Evolutionary conservation across 139 green algal species (phyloP).

Genomic region (Pleodorina starrii): DNA sequence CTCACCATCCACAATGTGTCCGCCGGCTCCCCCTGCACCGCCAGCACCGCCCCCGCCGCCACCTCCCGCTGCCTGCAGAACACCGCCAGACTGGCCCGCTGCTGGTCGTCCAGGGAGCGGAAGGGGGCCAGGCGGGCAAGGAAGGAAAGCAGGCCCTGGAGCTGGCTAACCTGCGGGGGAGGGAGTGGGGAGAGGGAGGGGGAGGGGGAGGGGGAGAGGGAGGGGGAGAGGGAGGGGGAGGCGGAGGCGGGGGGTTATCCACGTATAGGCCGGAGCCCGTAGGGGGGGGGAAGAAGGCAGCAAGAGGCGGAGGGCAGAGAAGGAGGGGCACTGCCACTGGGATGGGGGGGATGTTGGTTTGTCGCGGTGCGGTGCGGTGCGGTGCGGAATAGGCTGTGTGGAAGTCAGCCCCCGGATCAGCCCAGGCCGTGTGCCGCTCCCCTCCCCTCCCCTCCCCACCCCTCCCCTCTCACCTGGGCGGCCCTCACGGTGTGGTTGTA

Average conservation of each 20-base stretch:
- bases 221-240: background rate
- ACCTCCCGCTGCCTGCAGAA: slow-evolving; percentile 35
- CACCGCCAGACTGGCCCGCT: slow-evolving; percentile 29
- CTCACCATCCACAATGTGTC: slow-evolving; percentile 42
- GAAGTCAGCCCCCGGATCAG: too few relatives aligned
- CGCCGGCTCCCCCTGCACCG: slow-evolving; percentile 19
- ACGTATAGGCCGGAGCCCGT: too few relatives aligned
- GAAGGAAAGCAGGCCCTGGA: slow-evolving; percentile 30
- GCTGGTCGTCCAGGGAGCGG: background rate
- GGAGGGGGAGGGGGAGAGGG: background rate
- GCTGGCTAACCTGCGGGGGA: slow-evolving; percentile 14
- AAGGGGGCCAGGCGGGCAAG: slow-evolving; percentile 38
- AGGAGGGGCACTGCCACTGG: too few relatives aligned
- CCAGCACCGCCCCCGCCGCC: slow-evolving; percentile 37
- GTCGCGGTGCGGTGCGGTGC: too few relatives aligned
- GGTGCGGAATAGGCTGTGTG: too few relatives aligned
- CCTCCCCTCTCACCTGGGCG: background rate
- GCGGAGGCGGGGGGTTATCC: background rate
- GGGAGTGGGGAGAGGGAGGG: background rate
- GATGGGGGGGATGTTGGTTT: too few relatives aligned
- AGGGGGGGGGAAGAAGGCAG: too few relatives aligned
- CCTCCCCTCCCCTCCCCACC: too few relatives aligned
- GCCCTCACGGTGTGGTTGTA: slow-evolving; percentile 43
- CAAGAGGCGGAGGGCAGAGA: too few relatives aligned
- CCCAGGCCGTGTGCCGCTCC: too few relatives aligned